Evolutionary conservation across 306 rosid genomes (phyloP).

Genomic region (Lathyrus sativus): DNA sequence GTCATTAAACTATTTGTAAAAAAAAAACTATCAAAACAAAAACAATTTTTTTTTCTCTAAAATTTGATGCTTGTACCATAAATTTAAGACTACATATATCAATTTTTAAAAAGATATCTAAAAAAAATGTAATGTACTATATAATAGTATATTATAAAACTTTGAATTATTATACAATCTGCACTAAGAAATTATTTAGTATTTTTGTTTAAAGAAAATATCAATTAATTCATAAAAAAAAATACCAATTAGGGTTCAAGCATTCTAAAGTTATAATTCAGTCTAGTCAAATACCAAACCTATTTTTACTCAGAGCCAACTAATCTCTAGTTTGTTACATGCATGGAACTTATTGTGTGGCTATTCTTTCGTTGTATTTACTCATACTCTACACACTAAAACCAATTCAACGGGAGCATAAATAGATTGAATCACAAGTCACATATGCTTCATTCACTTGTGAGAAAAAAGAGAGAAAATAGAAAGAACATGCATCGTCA

Average conservation of each 20-base stretch:
- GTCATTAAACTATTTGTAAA: too few species aligned
- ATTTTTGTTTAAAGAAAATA: too few species aligned
- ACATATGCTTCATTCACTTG: conserved; percentile 43
- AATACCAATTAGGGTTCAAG: not conserved
- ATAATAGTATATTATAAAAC: too few species aligned
- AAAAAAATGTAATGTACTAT: too few species aligned
- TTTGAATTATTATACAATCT: too few species aligned
- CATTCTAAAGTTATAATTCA: not conserved
- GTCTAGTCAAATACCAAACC: conserved; percentile 47
- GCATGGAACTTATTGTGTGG: conserved; percentile 50
- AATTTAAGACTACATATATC: too few species aligned
- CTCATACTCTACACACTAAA: conserved; percentile 37
- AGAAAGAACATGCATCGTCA: conserved; percentile 54
- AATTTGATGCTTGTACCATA: too few species aligned
- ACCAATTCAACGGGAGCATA: conserved; percentile 40
- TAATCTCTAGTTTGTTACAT: conserved; percentile 43
- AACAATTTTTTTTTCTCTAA: too few species aligned
- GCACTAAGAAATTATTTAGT: too few species aligned
- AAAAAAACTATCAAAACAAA: too few species aligned
- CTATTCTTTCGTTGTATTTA: conserved; percentile 38
- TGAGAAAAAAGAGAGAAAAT: not conserved
- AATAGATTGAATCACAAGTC: conserved; percentile 48
- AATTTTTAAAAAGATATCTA: too few species aligned
- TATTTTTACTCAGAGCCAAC: conserved; percentile 58
- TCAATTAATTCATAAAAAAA: too few species aligned